Base-by-base conservation (phyloP, 148 eudicot genomes). In the Silene uniflora region DNA sequence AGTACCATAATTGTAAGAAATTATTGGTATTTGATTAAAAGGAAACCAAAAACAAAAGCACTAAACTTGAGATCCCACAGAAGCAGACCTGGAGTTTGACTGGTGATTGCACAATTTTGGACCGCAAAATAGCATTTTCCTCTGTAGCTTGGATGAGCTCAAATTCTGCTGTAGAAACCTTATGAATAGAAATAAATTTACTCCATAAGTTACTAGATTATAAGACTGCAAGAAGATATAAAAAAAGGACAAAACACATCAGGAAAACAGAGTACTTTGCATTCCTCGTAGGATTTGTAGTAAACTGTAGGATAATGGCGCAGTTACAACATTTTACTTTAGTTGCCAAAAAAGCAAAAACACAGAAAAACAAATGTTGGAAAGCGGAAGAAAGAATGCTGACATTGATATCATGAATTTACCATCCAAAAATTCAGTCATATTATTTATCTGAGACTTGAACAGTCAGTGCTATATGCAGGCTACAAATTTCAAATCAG, bases 61-160 rank as follows among this genome's bases (percentile, higher is more conserved):
- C 29, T 46, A 59, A 58, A 67, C 39, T 23, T 46, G 55, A 67
- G 62, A 58, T 42, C 6, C 70, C 74, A 0, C 11, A 18, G 19
- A 52, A n/a, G 62, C 35, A 2, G 59, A 93, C 98, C 96, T 92
- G 96, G 70, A 95, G 88, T 79, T 95, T 95, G 75, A 86, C 96
- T 11, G 98, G 98, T 66, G 98, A 95, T 68, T 92, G 96, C 61
- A 95, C 98, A 79, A 95, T 89, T 83, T 87, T 88, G 19, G 98
- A 89, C 23, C 88, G 89, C 64, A 87, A 85, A 77, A 63, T 87
- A 64, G 91, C 92, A 87, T 89, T 90, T 84, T 92, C 93, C 83
- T 92, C 91, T 60, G 79, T 88, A 85, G 84, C 87, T 88, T 90
- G 98, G 23, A 90, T 88, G 82, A 92, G 80, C 17, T 85, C 91